These are phyloP conservation scores for Metschnikowia arizonensis DNA, from an alignment of 805 yeast genomes.

Conservation along the genomic window DNA sequence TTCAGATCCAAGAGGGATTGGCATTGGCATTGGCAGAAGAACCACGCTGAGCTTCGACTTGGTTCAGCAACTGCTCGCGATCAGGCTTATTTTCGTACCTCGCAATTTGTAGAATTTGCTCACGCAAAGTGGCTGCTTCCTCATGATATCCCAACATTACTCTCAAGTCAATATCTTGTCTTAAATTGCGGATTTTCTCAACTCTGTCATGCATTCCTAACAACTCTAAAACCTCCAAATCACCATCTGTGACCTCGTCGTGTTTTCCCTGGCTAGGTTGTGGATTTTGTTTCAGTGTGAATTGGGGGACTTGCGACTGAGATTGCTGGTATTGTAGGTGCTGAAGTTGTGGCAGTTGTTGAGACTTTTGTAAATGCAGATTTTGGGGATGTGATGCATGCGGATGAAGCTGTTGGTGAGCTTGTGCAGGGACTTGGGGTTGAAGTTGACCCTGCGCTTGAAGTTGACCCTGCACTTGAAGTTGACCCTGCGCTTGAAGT, in stretches of 20 bases:
- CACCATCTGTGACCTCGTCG: conserved; percentile 2
- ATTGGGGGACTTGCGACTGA: background rate
- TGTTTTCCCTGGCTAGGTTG: background rate
- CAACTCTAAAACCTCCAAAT: background rate
- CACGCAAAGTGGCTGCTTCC: conserved; percentile 6
- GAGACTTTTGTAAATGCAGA: conserved; percentile 11
- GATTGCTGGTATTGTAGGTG: conserved; percentile 12
- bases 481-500: conserved; percentile 5
- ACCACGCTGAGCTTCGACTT: conserved; percentile 12
- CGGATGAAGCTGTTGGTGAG: conserved; percentile 9
- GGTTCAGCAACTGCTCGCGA: conserved; percentile 12
- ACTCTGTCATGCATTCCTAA: conserved; percentile 3
- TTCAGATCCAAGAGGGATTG: conserved; percentile 20
- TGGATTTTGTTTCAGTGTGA: background rate
- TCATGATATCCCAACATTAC: conserved; percentile 2
- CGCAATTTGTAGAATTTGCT: conserved; percentile 7
- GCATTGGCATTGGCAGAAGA: conserved; percentile 14
- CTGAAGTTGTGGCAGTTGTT: conserved; percentile 11
- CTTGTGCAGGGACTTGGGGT: conserved; percentile 7
- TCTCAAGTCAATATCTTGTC: background rate
- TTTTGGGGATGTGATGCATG: conserved; percentile 11
- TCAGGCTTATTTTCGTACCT: conserved; percentile 1
- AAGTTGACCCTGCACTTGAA: background rate
- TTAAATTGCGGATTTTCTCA: conserved; percentile 1
- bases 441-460: conserved; percentile 4